Base-by-base conservation (phyloP, 2,329 filamentous ascomycete species). In the Botrytis paeoniae region DNA sequence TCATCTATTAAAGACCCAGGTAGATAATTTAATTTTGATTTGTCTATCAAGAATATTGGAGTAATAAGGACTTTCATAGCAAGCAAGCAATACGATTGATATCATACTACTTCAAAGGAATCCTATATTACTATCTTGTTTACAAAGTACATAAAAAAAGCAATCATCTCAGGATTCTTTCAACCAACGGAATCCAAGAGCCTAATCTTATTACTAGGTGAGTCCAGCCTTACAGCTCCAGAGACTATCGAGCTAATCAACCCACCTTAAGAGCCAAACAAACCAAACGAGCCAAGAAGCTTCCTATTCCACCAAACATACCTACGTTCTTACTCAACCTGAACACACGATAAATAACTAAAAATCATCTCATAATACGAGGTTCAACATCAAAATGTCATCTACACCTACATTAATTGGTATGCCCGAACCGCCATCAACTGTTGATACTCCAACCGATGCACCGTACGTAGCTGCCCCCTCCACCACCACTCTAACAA, bases 371-470 rank as follows among this genome's bases (percentile, higher is more conserved):
- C 35, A 25, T 32, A 57, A 32, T 4, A 18, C 51, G 7, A 8
- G 1, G 6, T 41, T 8, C 14, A 69, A 25, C 16, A 65, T 59
- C 66, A 62, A 63, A 59, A 74, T 72, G 66, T 78, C 80, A 76
- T 74, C 78, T 18, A 78, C 78, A 66, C 79, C 80, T 35, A 95
- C 92, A 74, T 84, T 95, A 75, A 95, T 95, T 85, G 94, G 95
- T 81, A 88, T 97, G 74, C 94, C 94, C 62, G 93, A 93, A 75
- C 91, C 93, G 73, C 89, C 91, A 32, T 95, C 93, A 51, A 92
- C 93, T 75, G 91, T 93, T 71, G 92, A 93, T 76, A 97, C 94
- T 35, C 95, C 94, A 45, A 95, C 92, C 71, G 95, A 98, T 79
- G 91, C 93, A 84, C 95, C 95, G 93, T 97, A 87, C 85, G 92